Evolutionary conservation across 257 asterid species (phyloP).

Genomic region (Scutellaria minor): DNA sequence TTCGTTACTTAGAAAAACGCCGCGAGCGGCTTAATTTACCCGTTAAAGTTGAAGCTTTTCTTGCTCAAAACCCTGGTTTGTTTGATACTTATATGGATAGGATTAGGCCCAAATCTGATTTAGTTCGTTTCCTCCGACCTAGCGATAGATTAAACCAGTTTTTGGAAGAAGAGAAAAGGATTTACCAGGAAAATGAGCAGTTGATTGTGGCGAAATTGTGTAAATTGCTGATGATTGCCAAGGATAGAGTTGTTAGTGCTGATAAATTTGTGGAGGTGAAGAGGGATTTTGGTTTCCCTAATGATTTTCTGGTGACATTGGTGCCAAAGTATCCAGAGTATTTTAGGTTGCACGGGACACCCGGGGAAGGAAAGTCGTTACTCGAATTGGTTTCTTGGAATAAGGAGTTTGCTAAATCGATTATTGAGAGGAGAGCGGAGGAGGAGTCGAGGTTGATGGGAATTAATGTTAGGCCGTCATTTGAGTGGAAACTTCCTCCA

Average conservation of each 20-base stretch:
- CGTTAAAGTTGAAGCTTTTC: slow-evolving; percentile 50
- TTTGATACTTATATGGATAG: slow-evolving; percentile 68
- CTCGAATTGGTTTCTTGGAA: slow-evolving; percentile 68
- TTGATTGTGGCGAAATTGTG: slow-evolving; percentile 71
- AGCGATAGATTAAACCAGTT: slow-evolving; percentile 59
- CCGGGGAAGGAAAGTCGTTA: slow-evolving; percentile 73
- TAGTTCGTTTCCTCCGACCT: slow-evolving; percentile 61
- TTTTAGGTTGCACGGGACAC: slow-evolving; percentile 62
- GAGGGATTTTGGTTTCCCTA: slow-evolving; percentile 92
- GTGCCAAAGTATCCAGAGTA: slow-evolving; percentile 71
- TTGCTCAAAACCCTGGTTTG: slow-evolving; percentile 70
- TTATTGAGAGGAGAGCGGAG: slow-evolving; percentile 74
- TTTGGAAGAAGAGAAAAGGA: slow-evolving; percentile 61
- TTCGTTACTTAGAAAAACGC: slow-evolving; percentile 75
- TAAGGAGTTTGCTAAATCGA: slow-evolving; percentile 59
- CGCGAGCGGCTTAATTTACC: slow-evolving; percentile 74
- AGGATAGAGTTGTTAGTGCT: slow-evolving; percentile 60
- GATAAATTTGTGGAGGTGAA: slow-evolving; percentile 82
- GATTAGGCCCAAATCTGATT: slow-evolving; percentile 70
- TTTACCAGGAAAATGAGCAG: slow-evolving; percentile 57
- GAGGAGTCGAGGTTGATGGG: slow-evolving; percentile 80
- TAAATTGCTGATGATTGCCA: slow-evolving; percentile 85
- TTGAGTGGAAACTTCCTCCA: slow-evolving; percentile 74
- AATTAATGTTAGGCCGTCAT: slow-evolving; percentile 64
- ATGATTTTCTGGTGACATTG: slow-evolving; percentile 70